Base-by-base conservation (phyloP, 1,284 basidiomycete species). In the Cryptococcus sp. region DNA sequence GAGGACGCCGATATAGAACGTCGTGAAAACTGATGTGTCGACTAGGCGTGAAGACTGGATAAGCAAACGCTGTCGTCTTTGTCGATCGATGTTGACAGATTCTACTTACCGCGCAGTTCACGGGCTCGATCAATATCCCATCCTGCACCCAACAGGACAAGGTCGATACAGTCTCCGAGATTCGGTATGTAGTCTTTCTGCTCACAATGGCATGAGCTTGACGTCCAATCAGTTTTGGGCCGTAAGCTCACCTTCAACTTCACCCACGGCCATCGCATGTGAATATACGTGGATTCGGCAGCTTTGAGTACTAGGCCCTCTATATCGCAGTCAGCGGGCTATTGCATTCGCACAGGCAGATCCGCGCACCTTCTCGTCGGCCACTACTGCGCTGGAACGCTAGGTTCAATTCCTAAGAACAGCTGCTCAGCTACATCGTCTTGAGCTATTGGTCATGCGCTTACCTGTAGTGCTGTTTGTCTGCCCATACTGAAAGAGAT, bases 121-220 rank as follows among this genome's bases (percentile, higher is more conserved):
- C 89, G 79, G 3, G 83, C 92, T 10, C 92, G 82, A 40, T 88
- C 84, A 66, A 86, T 86, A 60, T 90, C 87, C 89, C 90, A 92
- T 0, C 83, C 80, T 15, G 87, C 90, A 1, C 85, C 92, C 23
- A 93, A 73, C 20, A 93, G 72, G 0, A 86, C 85, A 50, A 93
- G 81, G 73, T 93, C 90, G 15, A 92, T 70, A 13, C 84, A 83
- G 73, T 95, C 92, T n/a, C 91, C 90, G 47, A 88, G 82, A 1
- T 87, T 87, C 0, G 85, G 85, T 41, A 95, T 90, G 66, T 93
- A 93, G 72, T 94, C 92, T 71, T 83, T 85, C 80, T 89, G 88
- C 52, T 81, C 53, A 80, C 11, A 2, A 10, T 19, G 35, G 46
- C 53, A 48, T 35, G 31, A 35, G 31, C 31, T 35, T 35, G 8